A percentile compares a stretch with the other conserved stretches of the same genome.
These are phyloP conservation scores for Colletotrichum lentis DNA, from an alignment of 2,329 filamentous ascomycete species.

Conservation along the genomic window DNA sequence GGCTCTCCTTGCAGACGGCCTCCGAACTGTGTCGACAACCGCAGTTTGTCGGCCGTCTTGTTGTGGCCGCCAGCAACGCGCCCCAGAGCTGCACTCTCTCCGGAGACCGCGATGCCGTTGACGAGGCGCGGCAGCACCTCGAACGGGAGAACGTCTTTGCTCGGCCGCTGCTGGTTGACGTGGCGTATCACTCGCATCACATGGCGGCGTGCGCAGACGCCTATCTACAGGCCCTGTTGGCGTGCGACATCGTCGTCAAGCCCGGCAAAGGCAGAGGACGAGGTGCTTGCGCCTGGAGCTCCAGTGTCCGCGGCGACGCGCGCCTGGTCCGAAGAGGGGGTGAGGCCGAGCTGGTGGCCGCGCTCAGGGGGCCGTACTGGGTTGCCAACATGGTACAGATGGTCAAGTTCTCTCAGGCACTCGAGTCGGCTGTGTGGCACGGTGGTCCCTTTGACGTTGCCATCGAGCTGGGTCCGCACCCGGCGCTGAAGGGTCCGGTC, in stretches of 20 bases:
- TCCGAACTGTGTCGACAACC: not conserved
- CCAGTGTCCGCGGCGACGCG: not conserved
- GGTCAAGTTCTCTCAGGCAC: slow-evolving; percentile 41
- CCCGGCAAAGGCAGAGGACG: not conserved
- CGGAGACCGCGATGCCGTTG: slow-evolving; percentile 44
- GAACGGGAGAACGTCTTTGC: slow-evolving; percentile 38
- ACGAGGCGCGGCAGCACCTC: slow-evolving; percentile 38
- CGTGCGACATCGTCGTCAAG: no score
- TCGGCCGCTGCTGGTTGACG: slow-evolving; percentile 40
- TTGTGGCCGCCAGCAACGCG: slow-evolving; percentile 39
- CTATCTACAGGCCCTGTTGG: not conserved
- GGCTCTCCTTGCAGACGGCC: slow-evolving; percentile 36
- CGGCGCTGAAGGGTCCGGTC: slow-evolving; percentile 48
- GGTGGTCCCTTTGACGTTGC: slow-evolving; percentile 3
- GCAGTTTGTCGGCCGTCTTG: slow-evolving; percentile 17
- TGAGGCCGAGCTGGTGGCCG: not conserved
- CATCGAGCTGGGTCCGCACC: slow-evolving; percentile 39
- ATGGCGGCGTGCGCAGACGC: slow-evolving; percentile 33
- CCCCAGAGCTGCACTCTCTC: slow-evolving; percentile 43
- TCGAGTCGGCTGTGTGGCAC: slow-evolving; percentile 30
- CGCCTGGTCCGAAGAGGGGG: not conserved
- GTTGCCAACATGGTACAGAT: slow-evolving; percentile 41
- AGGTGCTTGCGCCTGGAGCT: not conserved
- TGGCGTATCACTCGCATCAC: slow-evolving; percentile 46
- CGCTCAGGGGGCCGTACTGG: slow-evolving; percentile 40